Percentiles rank a stretch among this genome's conserved stretches.
Conservation (phyloP, 1,139 yeast species). For the Saccharomyces hybrid region DNA sequence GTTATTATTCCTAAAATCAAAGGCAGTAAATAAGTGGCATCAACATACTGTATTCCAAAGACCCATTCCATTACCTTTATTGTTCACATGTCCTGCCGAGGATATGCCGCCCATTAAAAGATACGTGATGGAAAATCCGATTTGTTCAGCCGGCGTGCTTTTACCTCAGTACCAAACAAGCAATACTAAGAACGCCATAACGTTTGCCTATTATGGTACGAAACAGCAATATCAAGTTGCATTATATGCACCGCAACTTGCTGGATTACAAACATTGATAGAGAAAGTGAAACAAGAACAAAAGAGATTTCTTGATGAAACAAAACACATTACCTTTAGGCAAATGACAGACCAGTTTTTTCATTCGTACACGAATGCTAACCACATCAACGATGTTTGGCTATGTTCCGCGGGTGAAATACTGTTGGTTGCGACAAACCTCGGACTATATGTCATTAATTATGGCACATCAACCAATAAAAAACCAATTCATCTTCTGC, state of each 20-base stretch:
- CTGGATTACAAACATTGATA: conserved; percentile 72
- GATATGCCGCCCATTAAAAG: no score
- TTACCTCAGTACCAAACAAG: no score
- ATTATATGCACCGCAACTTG: conserved; percentile 54
- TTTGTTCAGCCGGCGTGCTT: no score
- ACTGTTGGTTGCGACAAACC: neutral
- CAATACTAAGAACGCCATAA: conserved; percentile 33
- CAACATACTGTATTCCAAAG: no score
- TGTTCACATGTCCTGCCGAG: no score
- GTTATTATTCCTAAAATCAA: no score
- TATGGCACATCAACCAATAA: neutral
- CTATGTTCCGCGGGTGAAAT: neutral
- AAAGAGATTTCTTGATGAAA: conserved; percentile 55
- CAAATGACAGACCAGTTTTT: neutral
- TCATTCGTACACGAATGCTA: neutral
- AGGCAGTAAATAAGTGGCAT: no score
- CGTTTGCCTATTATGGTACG: conserved; percentile 48
- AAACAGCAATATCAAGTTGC: conserved; percentile 62
- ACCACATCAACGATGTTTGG: conserved; percentile 1
- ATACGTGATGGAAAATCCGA: no score
- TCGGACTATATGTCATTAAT: neutral
- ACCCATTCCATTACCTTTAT: no score
- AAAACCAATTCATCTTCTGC: conserved; percentile 60
- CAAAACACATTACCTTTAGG: conserved; percentile 22
- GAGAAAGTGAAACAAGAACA: conserved; percentile 79